These are phyloP conservation scores for Lophiotrema nucula DNA, from an alignment of 495 filamentous ascomycete species.

Conservation along the genomic window DNA sequence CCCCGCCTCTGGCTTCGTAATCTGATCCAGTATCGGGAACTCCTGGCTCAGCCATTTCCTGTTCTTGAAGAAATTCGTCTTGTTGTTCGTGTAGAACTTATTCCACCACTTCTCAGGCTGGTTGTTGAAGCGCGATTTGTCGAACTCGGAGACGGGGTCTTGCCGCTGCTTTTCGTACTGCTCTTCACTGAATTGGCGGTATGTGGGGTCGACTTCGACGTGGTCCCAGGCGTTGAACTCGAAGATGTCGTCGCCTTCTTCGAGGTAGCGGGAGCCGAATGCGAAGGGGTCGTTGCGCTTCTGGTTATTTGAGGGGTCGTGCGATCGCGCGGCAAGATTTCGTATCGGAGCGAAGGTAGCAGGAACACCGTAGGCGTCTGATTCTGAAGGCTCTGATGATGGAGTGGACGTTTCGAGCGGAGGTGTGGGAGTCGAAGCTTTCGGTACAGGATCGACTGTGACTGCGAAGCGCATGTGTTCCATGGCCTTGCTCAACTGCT, in stretches of 20 bases:
- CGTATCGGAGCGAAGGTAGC: slow-evolving; percentile 44
- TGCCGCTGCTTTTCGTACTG: slow-evolving; percentile 82
- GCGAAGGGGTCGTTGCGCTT: slow-evolving; percentile 91
- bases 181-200: slow-evolving; percentile 73
- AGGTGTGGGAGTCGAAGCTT: slow-evolving; percentile 8
- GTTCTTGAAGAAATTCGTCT: slow-evolving; percentile 96
- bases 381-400: slow-evolving; percentile 11
- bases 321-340: slow-evolving; percentile 47
- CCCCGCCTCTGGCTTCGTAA: slow-evolving; percentile 63
- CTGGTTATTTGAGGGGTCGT: slow-evolving; percentile 58
- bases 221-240: slow-evolving; percentile 99
- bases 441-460: slow-evolving; percentile 32
- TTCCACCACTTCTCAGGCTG: slow-evolving; percentile 96
- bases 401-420: slow-evolving; percentile 10
- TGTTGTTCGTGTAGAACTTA: slow-evolving; percentile 92
- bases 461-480: slow-evolving; percentile 46
- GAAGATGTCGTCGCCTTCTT: slow-evolving; percentile 80
- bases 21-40: slow-evolving; percentile 75
- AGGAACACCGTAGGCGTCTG: slow-evolving; percentile 48
- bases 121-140: slow-evolving; percentile 78
- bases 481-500: slow-evolving; percentile 46
- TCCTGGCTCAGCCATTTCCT: slow-evolving; percentile 95
- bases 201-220: slow-evolving; percentile 80
- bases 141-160: slow-evolving; percentile 81
- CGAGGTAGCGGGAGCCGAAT: slow-evolving; percentile 86